phyloP scores from a whole-genome alignment of 2,329 filamentous ascomycete species.

The Ascochyta fabae region DNA sequence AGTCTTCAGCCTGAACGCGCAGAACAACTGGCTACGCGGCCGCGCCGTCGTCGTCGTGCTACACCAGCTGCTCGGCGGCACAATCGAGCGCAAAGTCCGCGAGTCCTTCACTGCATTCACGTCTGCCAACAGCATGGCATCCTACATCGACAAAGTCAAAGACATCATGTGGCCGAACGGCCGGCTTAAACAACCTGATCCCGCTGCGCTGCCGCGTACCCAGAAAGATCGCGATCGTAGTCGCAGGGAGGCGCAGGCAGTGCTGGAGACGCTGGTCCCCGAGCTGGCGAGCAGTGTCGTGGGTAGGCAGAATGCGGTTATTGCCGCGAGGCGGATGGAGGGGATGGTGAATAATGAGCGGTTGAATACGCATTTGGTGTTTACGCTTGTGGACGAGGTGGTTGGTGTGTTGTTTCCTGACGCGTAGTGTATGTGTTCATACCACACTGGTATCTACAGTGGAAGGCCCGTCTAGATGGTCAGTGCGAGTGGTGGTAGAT shows the following conservation, averaged over 20 bases:
- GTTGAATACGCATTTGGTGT: constrained; percentile 70
- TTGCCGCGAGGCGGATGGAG: constrained; percentile 85
- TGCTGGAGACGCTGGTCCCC: constrained; percentile 87
- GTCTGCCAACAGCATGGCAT: constrained; percentile 78
- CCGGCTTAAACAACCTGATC: constrained; percentile 50
- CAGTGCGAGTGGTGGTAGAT: too few species aligned
- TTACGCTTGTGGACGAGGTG: constrained; percentile 58
- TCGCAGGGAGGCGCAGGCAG: constrained; percentile 83
- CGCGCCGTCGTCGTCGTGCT: constrained; percentile 95
- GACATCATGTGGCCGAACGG: constrained; percentile 84
- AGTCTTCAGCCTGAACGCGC: constrained; percentile 89
- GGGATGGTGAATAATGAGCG: constrained; percentile 89
- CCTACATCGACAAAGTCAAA: constrained; percentile 75
- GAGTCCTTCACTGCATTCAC: constrained; percentile 78
- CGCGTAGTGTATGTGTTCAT: neutral
- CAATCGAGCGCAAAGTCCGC: constrained; percentile 92
- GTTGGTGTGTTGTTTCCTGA: constrained; percentile 54
- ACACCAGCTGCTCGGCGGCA: constrained; percentile 93
- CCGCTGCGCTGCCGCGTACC: constrained; percentile 63
- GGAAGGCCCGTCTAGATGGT: too few species aligned
- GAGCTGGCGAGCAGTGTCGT: constrained; percentile 94
- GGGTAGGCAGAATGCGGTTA: constrained; percentile 87
- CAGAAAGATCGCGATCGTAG: constrained; percentile 77
- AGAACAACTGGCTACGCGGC: constrained; percentile 96
- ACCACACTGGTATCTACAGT: too few species aligned